Evolutionary conservation across 148 eudicot genomes (phyloP), one percentile per base, ranked within the genome.

Genomic region (Chenopodium suecicum): DNA sequence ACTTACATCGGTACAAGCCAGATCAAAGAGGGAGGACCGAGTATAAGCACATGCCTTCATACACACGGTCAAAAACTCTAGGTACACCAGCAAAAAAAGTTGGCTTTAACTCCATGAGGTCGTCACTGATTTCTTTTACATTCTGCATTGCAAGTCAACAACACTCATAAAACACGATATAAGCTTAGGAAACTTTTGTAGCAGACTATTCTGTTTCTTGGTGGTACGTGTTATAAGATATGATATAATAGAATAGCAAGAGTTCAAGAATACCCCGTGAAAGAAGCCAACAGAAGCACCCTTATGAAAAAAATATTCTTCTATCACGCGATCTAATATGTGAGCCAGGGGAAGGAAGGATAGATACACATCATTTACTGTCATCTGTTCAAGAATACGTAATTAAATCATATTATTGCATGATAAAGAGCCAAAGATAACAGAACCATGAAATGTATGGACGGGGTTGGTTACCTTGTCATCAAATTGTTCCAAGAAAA

Each of bases 261-360:
- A 83, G 8, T 41, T 5, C 44, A 41, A 41, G 74, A 52, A 0
- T 88, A 97, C 99, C 93, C 99, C 99, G 75, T 97, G 99, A 84
- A 80, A 97, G 90, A 90, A 97, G 71, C 99, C 99, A 84, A 97
- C 97, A 62, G 97, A 97, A 87, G 98, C 99, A 75, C 99, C 99
- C 84, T 91, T 94, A 17, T 88, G 89, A 90, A 97, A 94, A 86
- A 97, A 97, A 77, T 85, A 97, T 83, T 97, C 99, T 88, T 97
- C 99, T 69, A 97, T 88, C 77, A 88, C 87, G 75, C 98, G 99
- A 86, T 97, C 99, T 84, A 97, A 93, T 81, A 97, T 88, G 87
- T 97, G 99, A 75, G 99, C 99, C 66, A 97, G 94, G 63, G 99
- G 99, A 23, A 97, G 87, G 83, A 97, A 97, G 71, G 99, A 97